Conservation (phyloP, 2,329 filamentous ascomycete genomes). For the Xylaria sp. region DNA sequence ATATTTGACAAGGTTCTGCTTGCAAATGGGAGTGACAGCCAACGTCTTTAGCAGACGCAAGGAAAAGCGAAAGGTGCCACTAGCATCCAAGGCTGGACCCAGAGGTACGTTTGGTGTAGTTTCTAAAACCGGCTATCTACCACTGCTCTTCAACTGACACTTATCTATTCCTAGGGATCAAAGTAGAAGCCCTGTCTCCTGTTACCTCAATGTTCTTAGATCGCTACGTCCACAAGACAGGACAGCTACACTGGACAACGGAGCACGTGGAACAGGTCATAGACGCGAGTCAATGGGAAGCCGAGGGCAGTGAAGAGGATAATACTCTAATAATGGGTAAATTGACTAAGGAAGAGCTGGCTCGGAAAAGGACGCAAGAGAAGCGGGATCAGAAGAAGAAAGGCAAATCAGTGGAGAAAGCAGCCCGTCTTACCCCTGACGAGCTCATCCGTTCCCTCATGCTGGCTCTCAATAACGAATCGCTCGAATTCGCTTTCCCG, state of each 20-base stretch:
- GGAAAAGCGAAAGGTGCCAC: conserved; percentile 11
- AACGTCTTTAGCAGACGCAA: conserved; percentile 20
- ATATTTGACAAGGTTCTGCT: conserved; percentile 45
- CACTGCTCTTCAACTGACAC: conserved; percentile 7
- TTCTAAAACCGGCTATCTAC: not conserved
- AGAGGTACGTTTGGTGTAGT: conserved; percentile 4
- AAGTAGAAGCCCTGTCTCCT: conserved; percentile 31
- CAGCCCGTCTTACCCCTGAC: conserved; percentile 1
- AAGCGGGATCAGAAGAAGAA: conserved; percentile 14
- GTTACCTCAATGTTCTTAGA: conserved; percentile 47
- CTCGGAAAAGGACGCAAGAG: conserved; percentile 19
- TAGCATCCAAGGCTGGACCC: conserved; percentile 8
- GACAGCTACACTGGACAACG: conserved; percentile 38
- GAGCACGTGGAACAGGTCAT: conserved; percentile 46
- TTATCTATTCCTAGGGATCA: conserved; percentile 32
- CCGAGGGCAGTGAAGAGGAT: conserved; percentile 35
- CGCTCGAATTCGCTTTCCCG: conserved; percentile 7
- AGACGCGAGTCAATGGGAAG: conserved; percentile 36
- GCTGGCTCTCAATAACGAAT: conserved; percentile 1
- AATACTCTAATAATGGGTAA: conserved; percentile 22
- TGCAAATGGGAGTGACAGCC: conserved; percentile 47
- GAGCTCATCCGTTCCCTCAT: conserved; percentile 6
- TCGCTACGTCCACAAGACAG: conserved; percentile 38
- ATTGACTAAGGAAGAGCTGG: conserved; percentile 27
- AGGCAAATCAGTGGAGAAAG: conserved; percentile 13